Evolutionary conservation across 208 protist species (phyloP), one percentile per base, ranked within the genome.

Genomic region (Leishmania martiniquensis): DNA sequence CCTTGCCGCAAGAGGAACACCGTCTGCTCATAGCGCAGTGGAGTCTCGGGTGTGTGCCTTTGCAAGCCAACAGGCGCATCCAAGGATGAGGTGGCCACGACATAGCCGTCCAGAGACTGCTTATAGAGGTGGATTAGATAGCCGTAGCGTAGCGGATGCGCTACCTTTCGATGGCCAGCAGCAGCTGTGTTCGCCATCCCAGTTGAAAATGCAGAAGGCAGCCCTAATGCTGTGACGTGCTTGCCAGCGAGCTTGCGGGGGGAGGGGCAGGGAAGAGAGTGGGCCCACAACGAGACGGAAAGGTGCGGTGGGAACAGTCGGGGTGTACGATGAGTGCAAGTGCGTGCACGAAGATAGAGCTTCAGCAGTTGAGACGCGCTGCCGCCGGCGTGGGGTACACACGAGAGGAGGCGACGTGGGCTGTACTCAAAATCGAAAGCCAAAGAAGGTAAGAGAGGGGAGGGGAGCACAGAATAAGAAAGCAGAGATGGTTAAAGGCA

Each of bases 1-100:
- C 87, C 89, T 13, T 73, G 72, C 57, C 71, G 76, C 9, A 93
- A 67, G 2, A 84, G 78, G 52, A 91, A 93, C 20, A 86, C 66
- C 2, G 81, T 83, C 42, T 89, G 80, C 77, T 93, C 89, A 47
- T 89, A 91, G 52, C 71, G 73, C 47, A 90, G 63, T 44, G 85
- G 78, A 42, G 42, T 77, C 32, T 63, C 77, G 55, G 29, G 42
- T 44, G 77, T 84, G 77, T 82, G 77, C 47, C 75, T 13, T 74
- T 84, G 81, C 75, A 92, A 34, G 1, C 88, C 83, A 0, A 92
- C 83, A 25, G 88, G 85, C 0, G 81, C 75, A 57, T 87, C 82
- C 2, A 81, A 84, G 4, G 88, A 89, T 55, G 75, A 81, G 25
- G 88, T 92, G 44, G 84, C 79, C 25, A 88, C 81, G 0, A 92